These are phyloP conservation scores for Hibiscus tridactylites DNA, from an alignment of 345 rosid species.

Conservation along the genomic window DNA sequence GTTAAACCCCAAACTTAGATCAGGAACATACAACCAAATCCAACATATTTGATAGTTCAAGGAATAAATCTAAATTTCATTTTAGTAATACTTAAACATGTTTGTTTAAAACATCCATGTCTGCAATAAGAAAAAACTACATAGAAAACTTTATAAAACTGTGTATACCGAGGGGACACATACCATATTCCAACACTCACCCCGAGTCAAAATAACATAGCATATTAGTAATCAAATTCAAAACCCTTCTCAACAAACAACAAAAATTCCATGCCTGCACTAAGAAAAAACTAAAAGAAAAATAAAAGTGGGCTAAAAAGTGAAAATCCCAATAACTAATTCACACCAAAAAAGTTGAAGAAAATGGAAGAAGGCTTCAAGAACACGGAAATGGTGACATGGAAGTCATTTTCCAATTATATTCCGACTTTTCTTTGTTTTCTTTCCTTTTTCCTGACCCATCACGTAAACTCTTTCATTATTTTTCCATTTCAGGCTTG, in stretches of 20 bases:
- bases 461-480: conserved; percentile 16
- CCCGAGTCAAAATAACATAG: background rate
- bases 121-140: background rate
- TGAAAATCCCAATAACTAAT: conserved; percentile 16
- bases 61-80: background rate
- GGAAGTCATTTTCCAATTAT: conserved; percentile 35
- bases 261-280: background rate
- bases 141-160: background rate
- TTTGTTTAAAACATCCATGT: background rate
- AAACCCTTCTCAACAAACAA: background rate
- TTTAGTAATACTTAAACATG: background rate
- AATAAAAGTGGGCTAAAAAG: conserved; percentile 7
- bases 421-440: conserved; percentile 15
- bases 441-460: conserved; percentile 16
- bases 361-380: conserved; percentile 42
- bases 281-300: background rate
- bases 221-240: background rate
- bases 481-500: conserved; percentile 16
- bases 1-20: background rate
- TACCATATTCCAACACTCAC: background rate
- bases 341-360: conserved; percentile 25
- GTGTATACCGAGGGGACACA: background rate
- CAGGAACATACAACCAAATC: background rate
- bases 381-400: conserved; percentile 48
- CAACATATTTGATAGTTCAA: background rate